Conservation (phyloP, 2,329 filamentous ascomycete genomes). For the Fusarium algeriense region DNA sequence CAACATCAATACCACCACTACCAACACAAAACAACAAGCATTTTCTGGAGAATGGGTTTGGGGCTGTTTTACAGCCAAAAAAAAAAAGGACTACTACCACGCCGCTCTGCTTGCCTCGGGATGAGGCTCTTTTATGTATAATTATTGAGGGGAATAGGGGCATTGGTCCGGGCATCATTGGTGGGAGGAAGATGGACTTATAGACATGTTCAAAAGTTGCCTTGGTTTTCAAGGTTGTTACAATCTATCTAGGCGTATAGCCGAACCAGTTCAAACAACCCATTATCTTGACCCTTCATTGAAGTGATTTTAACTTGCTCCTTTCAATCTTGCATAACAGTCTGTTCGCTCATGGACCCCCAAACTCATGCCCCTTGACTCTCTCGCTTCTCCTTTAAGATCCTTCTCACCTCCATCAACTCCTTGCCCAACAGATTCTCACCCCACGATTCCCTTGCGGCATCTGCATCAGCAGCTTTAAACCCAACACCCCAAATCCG, state of each 20-base stretch:
- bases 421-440: constrained; percentile 73
- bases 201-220: constrained; percentile 40
- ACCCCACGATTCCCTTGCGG: constrained; percentile 67
- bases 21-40: constrained; percentile 27
- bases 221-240: constrained; percentile 27
- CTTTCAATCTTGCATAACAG: not conserved
- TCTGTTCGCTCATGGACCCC: not conserved
- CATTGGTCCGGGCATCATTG: constrained; percentile 31
- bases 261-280: constrained; percentile 14
- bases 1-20: constrained; percentile 25
- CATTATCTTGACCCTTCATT: not conserved
- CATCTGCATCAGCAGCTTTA: constrained; percentile 61
- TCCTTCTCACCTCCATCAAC: constrained; percentile 68
- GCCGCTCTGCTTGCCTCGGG: constrained; percentile 51
- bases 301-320: not conserved
- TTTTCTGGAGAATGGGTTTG: constrained; percentile 39
- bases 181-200: constrained; percentile 33
- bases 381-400: constrained; percentile 59
- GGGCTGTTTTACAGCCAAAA: constrained; percentile 41
- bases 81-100: constrained; percentile 44
- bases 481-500: constrained; percentile 76
- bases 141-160: constrained; percentile 38
- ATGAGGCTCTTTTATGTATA: constrained; percentile 49
- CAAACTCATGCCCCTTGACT: not conserved
- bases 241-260: constrained; percentile 23